Evolutionary conservation across 1,139 yeast species (phyloP).

Genomic region (Candida buenavistaensis): DNA sequence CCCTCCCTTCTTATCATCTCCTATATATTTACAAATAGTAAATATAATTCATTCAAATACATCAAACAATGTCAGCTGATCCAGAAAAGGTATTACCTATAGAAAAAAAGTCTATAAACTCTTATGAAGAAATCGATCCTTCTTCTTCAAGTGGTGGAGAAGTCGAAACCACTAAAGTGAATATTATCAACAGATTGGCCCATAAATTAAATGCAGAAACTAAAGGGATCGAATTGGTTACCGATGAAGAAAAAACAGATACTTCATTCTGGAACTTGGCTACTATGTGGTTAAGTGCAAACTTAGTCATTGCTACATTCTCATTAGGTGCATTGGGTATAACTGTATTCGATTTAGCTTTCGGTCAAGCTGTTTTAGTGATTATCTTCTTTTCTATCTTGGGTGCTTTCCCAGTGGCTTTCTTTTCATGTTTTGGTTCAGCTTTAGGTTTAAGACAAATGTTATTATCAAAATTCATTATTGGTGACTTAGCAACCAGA

Average conservation of each 20-base stretch:
- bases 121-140: constrained; percentile 10
- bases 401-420: constrained; percentile 80
- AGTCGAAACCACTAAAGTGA: constrained; percentile 11
- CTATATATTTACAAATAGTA: constrained; percentile 13
- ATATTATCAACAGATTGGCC: too few species aligned
- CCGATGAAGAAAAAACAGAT: constrained; percentile 67
- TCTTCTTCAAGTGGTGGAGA: constrained; percentile 10
- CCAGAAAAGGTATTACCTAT: constrained; percentile 6
- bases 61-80: constrained; percentile 8
- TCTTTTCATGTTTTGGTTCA: constrained; percentile 81
- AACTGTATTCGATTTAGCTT: constrained; percentile 51
- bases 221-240: constrained; percentile 67
- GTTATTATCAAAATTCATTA: constrained; percentile 74
- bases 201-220: constrained; percentile 67
- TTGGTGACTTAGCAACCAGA: constrained; percentile 76
- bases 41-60: constrained; percentile 13
- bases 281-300: constrained; percentile 92
- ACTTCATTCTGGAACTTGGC: constrained; percentile 67
- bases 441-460: constrained; percentile 86
- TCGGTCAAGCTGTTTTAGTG: constrained; percentile 63
- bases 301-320: constrained; percentile 82
- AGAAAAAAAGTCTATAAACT: constrained; percentile 10
- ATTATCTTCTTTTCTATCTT: constrained; percentile 72
- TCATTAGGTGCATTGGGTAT: constrained; percentile 82
- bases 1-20: constrained; percentile 12